Evolutionary conservation across 2,329 filamentous ascomycete genomes (phyloP), one percentile per base, ranked within the genome.

Genomic region (Penicillium sp.): DNA sequence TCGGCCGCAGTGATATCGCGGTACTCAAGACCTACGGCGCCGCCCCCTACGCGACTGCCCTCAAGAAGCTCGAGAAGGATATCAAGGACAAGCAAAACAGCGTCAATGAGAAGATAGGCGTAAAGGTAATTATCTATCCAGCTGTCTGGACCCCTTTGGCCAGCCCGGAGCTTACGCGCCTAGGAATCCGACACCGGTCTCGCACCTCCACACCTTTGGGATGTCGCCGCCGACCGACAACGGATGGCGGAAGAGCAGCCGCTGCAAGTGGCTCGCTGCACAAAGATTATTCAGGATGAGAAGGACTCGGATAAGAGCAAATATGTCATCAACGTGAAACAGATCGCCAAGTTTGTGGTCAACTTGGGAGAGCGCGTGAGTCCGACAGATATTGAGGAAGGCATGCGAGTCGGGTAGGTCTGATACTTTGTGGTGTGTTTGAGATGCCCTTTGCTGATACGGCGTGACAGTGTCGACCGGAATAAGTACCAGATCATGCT

Each of bases 311-410:
- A 95, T 58, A 99, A 99, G 84, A 95, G 89, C 84, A 99, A 97
- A 85, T 99, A 99, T 79, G 92, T 99, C 67, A 99, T 99, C 82
- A 99, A 99, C 76, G 92, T 99, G 64, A 99, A 99, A 81, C 94
- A 99, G 76, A 99, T 99, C 67, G 94, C 94, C 68, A 99, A 99
- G 78, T 99, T 99, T 67, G 94, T 99, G 45, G 94, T 99, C 61
- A 94, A 96, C 75, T 84, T 99, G 46, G 94, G 94, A 64, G 94
- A 99, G 71, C 88, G 94, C 59, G 94, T 99, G 63, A 95, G 89
- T 69, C 94, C 94, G 44, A 97, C 94, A 63, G 94, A 99, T 84
- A 99, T 99, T 67, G 94, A 99, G 71, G 94, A 99, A 75, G 94
- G 94, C 60, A 99, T 99, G 94, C 86, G 94, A 63, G 94, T 99